Evolutionary conservation across 1,284 basidiomycete species (phyloP), one percentile per base, ranked within the genome.

Genomic region (Irpex rosettiformis): DNA sequence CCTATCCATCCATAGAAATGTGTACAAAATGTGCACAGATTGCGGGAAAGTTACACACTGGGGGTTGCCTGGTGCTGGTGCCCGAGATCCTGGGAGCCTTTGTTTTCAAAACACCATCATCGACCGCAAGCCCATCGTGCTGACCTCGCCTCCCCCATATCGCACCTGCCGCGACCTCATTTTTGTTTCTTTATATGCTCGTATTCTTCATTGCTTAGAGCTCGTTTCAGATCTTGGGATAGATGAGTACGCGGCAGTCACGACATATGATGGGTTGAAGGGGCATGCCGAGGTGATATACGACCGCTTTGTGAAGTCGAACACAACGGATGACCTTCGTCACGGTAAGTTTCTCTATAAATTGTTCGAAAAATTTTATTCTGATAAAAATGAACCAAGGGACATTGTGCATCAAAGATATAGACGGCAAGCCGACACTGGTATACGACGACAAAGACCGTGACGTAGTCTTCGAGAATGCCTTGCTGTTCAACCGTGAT

Each of bases 401-500:
- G 21, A 51, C 18, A 22, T 37, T 16, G n/a, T 11, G 21, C 28
- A 8, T 47, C 21, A 21, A 21, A 43, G 24, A n/a, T 25, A 48
- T 33, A 49, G 21, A 16, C 4, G 11, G 18, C 8, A 21, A 11
- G 24, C 18, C 27, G 28, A 33, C 5, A 42, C 29, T 21, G 45
- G 51, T 22, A 52, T 52, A 29, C 4, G 22, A 28, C 22, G 49
- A 57, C 4, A 1, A 4, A 48, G 18, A 49, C 21, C 56, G 60
- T 42, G 60, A 64, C 8, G 73, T 75, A 69, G 70, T 76, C 0
- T 74, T 67, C 47, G 73, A 77, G 61, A 75, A 73, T 61, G 71
- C 70, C 0, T 33, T 70, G 7, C 66, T 76, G 0, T 76, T 76
- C 61, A 25, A 75, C 3, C 71, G 72, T 0, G 74, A 76, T 61